A percentile compares a stretch with the other conserved stretches of the same genome.
Evolutionary conservation across 1,284 basidiomycete species (phyloP).

Genomic region (Bondarzewia mesenterica): DNA sequence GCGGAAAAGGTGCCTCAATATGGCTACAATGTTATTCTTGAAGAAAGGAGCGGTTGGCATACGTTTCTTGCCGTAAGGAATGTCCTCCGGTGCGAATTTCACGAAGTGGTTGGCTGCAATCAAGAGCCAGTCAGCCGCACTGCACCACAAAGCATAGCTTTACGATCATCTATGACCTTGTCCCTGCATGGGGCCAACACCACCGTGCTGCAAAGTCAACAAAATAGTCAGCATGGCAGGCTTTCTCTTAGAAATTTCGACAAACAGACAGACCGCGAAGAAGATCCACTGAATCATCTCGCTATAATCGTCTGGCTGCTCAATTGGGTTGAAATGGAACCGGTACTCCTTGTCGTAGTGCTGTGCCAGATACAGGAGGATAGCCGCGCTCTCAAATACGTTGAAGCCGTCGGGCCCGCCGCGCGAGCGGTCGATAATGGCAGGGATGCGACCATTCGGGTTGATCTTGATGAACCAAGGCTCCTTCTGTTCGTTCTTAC

Average conservation of each 20-base stretch:
- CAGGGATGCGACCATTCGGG: conserved; percentile 56
- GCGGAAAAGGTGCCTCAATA: background rate
- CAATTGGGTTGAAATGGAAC: conserved; percentile 35
- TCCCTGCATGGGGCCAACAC: conserved; percentile 72
- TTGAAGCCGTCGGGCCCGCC: conserved; percentile 27
- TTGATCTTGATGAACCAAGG: conserved; percentile 42
- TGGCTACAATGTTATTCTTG: background rate
- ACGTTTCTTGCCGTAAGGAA: conserved; percentile 61
- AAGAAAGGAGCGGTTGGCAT: conserved; percentile 10
- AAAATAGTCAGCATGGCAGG: too few species aligned
- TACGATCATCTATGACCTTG: conserved; percentile 34
- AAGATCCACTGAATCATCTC: conserved; percentile 79
- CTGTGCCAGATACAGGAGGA: conserved; percentile 45
- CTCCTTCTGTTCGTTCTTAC: conserved; percentile 42
- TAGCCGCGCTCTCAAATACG: conserved; percentile 47
- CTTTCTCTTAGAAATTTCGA: too few species aligned
- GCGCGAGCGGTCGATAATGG: conserved; percentile 33
- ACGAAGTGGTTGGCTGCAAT: conserved; percentile 58
- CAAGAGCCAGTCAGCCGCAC: too few species aligned
- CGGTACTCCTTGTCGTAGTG: conserved; percentile 39
- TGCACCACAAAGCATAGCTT: too few species aligned
- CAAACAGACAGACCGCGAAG: conserved; percentile 56
- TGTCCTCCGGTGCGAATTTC: conserved; percentile 48
- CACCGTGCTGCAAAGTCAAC: conserved; percentile 41
- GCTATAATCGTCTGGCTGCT: conserved; percentile 33